These are phyloP conservation scores for Naganishia cerealis DNA, from an alignment of 1,284 basidiomycete genomes.

Conservation along the genomic window DNA sequence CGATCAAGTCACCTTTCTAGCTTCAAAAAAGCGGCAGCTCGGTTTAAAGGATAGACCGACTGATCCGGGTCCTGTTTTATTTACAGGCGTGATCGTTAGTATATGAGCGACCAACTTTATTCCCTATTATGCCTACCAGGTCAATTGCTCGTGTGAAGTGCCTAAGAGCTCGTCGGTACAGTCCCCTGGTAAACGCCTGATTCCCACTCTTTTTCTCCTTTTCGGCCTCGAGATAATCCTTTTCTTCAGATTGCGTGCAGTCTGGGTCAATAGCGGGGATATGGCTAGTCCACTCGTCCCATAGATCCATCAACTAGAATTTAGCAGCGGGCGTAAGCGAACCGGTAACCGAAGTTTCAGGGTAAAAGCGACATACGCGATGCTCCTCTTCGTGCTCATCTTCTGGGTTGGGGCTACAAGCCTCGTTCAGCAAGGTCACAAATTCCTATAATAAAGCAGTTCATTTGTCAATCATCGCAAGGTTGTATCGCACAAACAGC, in stretches of 20 bases:
- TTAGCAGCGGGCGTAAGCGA: not conserved
- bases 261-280: constrained; percentile 25
- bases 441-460: constrained; percentile 19
- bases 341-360: not conserved
- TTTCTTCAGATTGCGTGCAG: constrained; percentile 23
- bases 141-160: constrained; percentile 33
- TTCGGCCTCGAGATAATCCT: constrained; percentile 24
- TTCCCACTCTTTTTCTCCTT: constrained; percentile 34
- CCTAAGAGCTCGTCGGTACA: constrained; percentile 30
- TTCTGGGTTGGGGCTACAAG: constrained; percentile 25
- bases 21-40: constrained; percentile 31
- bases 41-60: constrained; percentile 32
- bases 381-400: constrained; percentile 28
- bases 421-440: constrained; percentile 20
- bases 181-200: constrained; percentile 25
- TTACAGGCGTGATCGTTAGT: not conserved
- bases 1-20: constrained; percentile 25
- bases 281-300: constrained; percentile 26
- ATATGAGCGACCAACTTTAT: not conserved
- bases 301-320: constrained; percentile 20
- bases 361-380: not conserved
- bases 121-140: constrained; percentile 14
- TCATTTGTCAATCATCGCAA: not conserved
- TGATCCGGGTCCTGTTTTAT: constrained; percentile 28
- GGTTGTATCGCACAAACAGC: no score